Evolutionary conservation across 179 eudicot genomes (phyloP), one percentile per base, ranked within the genome.

Genomic region (Silene vulgaris): DNA sequence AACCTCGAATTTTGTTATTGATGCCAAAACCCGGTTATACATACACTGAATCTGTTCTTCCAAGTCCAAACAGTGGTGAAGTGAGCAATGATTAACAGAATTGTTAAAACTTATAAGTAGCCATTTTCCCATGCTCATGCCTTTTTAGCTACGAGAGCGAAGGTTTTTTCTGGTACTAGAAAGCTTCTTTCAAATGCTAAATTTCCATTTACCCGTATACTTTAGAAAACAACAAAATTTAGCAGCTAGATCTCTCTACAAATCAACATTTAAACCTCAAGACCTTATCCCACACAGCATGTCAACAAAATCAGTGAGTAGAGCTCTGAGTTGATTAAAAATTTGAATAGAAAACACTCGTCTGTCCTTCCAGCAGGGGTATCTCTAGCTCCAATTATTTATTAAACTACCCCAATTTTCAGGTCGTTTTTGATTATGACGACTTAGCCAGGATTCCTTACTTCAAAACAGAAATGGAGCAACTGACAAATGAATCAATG

Each of bases 361-460:
- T 54, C 60, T 1, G 7, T 54, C 60, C 60, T 14, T 54, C 52
- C 60, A 3, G 19, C 60, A 54, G 19, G 57, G 60, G 19, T 54
- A n/a, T 45, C 52, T 45, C 52, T 56, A 35, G 12, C 32, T 69
- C 4, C 29, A n/a, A 5, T 8, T 3, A 37, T 61, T 50, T n/a
- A 8, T 3, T 64, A 71, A 20, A 62, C n/a, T 29, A 40, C 60
- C 64, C 7, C 48, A 37, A 45, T 29, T 61, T 66, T 56, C 87
- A 90, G 96, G 23, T 90, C 35, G 77, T 90, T 72, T 29, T 89
- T 26, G 96, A 90, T 73, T 87, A 89, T 61, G 77, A 90, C 66
- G 92, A 90, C 82, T 80, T 77, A 52, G 76, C 73, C 83, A 85
- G 79, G 81, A 82, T 89, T 78, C 92, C 96, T 30, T 87, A 82